Evolutionary conservation across 331 rosid genomes (phyloP).

Genomic region (Ulmus americana): DNA sequence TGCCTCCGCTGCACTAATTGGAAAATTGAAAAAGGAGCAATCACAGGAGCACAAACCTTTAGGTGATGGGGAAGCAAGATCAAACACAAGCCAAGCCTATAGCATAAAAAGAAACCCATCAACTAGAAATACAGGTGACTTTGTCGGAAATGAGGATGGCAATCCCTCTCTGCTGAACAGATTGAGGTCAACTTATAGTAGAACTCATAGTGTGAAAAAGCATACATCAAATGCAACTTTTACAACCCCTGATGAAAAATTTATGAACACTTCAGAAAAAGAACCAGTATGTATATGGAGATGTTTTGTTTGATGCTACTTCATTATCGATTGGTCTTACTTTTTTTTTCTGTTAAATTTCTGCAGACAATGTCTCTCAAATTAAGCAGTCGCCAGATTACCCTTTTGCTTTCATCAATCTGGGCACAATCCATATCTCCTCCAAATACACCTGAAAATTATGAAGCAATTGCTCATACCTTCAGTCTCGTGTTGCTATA

Average conservation of each 20-base stretch:
- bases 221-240: constrained; percentile 15
- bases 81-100: constrained; percentile 41
- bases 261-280: neutral
- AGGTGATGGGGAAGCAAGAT: constrained; percentile 23
- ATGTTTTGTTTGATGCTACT: neutral
- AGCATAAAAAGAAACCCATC: constrained; percentile 40
- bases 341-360: neutral
- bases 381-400: constrained; percentile 26
- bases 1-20: constrained; percentile 23
- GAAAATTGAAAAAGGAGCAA: constrained; percentile 16
- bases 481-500: constrained; percentile 25
- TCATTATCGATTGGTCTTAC: neutral
- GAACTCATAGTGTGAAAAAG: constrained; percentile 36
- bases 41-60: constrained; percentile 16
- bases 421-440: constrained; percentile 31
- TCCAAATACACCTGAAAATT: constrained; percentile 21
- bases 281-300: constrained; percentile 1
- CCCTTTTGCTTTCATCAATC: constrained; percentile 29
- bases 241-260: constrained; percentile 4
- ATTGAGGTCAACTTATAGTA: constrained; percentile 27
- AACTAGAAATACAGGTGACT: constrained; percentile 7
- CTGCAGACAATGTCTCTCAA: constrained; percentile 26
- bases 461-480: constrained; percentile 30
- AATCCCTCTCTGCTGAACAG: constrained; percentile 13
- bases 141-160: neutral